These are phyloP conservation scores for Ustilago esculenta DNA, from an alignment of 1,284 basidiomycete species.

Conservation along the genomic window DNA sequence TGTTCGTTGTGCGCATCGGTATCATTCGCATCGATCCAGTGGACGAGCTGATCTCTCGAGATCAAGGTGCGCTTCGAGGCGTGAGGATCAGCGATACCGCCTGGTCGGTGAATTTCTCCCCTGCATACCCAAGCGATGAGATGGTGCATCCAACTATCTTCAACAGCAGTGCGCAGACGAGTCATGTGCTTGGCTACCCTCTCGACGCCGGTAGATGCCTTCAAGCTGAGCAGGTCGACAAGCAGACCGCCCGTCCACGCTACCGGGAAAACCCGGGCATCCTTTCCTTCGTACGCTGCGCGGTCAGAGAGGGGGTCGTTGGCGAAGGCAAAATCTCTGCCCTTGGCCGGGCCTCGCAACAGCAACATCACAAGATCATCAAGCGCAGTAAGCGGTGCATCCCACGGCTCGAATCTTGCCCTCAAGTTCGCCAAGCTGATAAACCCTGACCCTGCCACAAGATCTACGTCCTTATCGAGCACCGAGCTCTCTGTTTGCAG, in stretches of 20 bases:
- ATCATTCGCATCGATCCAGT: constrained; percentile 34
- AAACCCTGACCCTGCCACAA: constrained; percentile 34
- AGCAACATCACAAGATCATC: constrained; percentile 34
- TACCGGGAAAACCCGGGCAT: constrained; percentile 14
- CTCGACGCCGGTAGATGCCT: constrained; percentile 39
- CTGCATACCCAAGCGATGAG: constrained; percentile 50
- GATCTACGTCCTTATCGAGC: constrained; percentile 26
- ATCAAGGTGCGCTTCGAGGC: constrained; percentile 22
- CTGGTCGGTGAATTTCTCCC: constrained; percentile 40
- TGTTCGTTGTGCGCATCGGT: constrained; percentile 21
- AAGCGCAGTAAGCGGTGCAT: constrained; percentile 42
- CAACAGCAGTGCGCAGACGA: constrained; percentile 35
- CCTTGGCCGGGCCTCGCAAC: constrained; percentile 24
- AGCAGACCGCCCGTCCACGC: constrained; percentile 52
- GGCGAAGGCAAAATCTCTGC: constrained; percentile 22
- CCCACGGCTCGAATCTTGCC: constrained; percentile 44
- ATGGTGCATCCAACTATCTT: constrained; percentile 50
- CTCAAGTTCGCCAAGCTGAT: constrained; percentile 50
- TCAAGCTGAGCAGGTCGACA: constrained; percentile 44
- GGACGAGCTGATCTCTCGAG: constrained; percentile 33
- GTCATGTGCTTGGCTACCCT: constrained; percentile 37
- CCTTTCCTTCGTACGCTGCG: neutral
- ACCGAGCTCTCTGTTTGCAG: constrained; percentile 39
- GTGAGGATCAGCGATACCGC: constrained; percentile 34
- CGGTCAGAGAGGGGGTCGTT: constrained; percentile 1